phyloP scores from a whole-genome alignment of 345 rosid species.

The Eucalyptus microcorys region DNA sequence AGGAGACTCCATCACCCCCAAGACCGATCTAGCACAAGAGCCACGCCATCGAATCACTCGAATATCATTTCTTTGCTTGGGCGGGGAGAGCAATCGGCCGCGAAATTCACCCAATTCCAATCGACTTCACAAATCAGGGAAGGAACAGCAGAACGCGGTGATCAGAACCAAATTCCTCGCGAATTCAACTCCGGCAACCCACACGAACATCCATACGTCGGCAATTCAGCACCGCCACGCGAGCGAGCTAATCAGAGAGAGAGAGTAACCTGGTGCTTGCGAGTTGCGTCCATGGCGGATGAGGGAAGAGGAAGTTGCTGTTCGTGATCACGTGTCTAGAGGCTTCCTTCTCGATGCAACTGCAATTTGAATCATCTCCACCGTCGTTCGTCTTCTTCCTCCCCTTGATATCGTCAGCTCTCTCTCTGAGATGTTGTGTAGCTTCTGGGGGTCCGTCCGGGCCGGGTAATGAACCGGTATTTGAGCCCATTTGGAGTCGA shows the following conservation, averaged over 20 bases:
- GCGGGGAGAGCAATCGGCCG: background rate
- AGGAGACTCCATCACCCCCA: background rate
- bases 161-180: background rate
- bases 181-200: background rate
- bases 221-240: background rate
- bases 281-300: constrained; percentile 45
- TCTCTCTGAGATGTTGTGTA: background rate
- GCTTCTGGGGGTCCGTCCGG: background rate
- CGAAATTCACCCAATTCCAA: background rate
- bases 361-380: background rate
- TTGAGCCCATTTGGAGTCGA: background rate
- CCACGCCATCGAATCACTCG: background rate
- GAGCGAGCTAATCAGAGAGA: background rate
- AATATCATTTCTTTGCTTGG: background rate
- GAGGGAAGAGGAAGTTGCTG: background rate
- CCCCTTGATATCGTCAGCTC: background rate
- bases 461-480: background rate
- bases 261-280: constrained; percentile 53
- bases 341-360: background rate
- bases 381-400: background rate
- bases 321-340: background rate
- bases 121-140: background rate
- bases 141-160: background rate
- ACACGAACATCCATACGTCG: background rate
- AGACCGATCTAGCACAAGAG: background rate